Evolutionary conservation across 768 basidiomycete genomes (phyloP), one percentile per base, ranked within the genome.

Genomic region (Agaricus sinodeliciosus): DNA sequence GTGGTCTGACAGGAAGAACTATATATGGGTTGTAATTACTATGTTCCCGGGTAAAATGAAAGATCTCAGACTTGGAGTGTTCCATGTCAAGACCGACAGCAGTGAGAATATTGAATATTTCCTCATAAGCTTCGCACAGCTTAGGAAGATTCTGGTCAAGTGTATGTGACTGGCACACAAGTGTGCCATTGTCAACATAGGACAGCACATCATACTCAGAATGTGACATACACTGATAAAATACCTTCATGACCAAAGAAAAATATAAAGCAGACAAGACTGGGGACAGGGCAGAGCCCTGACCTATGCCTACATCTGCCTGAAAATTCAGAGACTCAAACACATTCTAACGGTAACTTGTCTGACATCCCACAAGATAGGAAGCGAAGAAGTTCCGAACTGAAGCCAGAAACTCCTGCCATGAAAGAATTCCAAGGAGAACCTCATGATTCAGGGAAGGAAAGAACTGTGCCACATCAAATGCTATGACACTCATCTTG

Each of bases 281-380:
- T 40, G 22, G 18, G 43, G 49, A 4, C 27, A 49, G 13, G 49
- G 42, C 48, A 55, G 50, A 34, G 50, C 50, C 44, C 50, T 34
- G 16, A 50, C 28, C 6, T 41, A 36, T n/a, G 47, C 51, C 6
- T 43, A 49, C 7, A 56, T 31, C 31, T 2, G 31, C 31, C 7
- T 2, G 31, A 22, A 22, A 22, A 3, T 22, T 22, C 2, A 3
- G 22, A 22, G 22, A 22, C 3, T 22, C 22, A 22, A 22, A 22
- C 22, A 22, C 22, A 3, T 22, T 22, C 22, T 3, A 22, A 2
- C 22, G 1, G 22, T 22, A 22, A 22, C 22, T 22, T 22, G 22
- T 22, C 3, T 22, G 22, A 22, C 22, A 3, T 3, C 22, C 22
- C 22, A 22, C 2, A 22, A 22, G 22, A 22, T 22, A 22, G 22